Base-by-base conservation (phyloP, 495 filamentous ascomycete genomes). In the Aspergillus coremiiformis region DNA sequence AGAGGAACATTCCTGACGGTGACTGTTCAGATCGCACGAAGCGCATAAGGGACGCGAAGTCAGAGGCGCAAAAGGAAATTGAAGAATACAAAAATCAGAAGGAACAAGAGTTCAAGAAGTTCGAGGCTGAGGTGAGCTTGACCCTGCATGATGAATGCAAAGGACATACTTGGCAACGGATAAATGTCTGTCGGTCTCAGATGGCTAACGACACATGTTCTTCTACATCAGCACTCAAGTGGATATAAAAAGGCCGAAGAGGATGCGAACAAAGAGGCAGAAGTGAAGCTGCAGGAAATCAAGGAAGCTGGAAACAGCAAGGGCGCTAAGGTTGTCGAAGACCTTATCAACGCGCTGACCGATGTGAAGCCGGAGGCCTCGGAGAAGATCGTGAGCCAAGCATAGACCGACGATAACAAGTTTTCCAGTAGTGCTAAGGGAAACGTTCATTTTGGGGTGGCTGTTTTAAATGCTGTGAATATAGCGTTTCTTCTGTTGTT, bases 61-160 rank as follows among this genome's bases (percentile, higher is more conserved):
- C 80, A 62, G 92, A 97, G 66, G 93, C 93, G 44, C 93, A 97
- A 71, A 96, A 96, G 71, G 90, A 97, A 66, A 95, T 98, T 62
- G 94, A 97, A 47, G 89, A 90, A 32, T 98, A 98, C 78, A 79
- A 82, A 66, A 85, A 84, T 53, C 66, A 86, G 54, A 97, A 95
- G 74, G 94, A 97, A 51, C 83, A 86, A 8, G 92, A 98, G 68
- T 97, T 87, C 78, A 90, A 93, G 78, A 86, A 86, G 67, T 96
- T 93, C 64, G 90, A 97, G 75, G 76, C 85, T 43, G 85, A 96
- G 83, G 93, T 96, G 68, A 62, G 70, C 39, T 19, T 35, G 54
- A 14, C 41, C 27, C 23, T 39, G 11, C 4, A 20, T 12, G 21
- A 17, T 14, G n/a, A n/a, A 27, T 21, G 12, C 14, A 2, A 2